These are phyloP conservation scores for Fraxinus baroniana DNA, from an alignment of 305 asterid species.

Conservation along the genomic window DNA sequence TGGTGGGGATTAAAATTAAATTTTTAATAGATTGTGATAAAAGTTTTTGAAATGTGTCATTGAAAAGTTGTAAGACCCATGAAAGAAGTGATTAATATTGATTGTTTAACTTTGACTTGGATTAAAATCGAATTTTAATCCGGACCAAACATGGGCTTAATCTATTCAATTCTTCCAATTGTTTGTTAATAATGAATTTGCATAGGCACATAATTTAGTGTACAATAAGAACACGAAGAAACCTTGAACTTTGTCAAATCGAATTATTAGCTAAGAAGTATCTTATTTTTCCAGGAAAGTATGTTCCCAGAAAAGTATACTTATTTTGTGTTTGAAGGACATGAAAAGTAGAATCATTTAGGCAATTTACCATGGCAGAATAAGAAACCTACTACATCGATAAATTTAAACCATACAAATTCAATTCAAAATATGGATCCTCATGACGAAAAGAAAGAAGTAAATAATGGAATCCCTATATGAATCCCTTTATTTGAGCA, in stretches of 20 bases:
- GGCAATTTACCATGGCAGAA: not conserved
- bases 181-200: not conserved
- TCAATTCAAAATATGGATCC: not conserved
- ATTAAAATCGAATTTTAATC: too few relatives aligned
- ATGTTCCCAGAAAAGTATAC: not conserved
- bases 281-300: not conserved
- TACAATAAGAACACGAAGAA: not conserved
- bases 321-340: not conserved
- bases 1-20: too few relatives aligned
- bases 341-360: not conserved
- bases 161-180: not conserved
- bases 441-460: not conserved
- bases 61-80: too few relatives aligned
- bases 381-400: not conserved
- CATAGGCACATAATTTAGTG: not conserved
- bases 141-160: too few relatives aligned
- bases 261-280: not conserved
- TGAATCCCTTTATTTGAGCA: slow-evolving; percentile 2
- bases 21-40: too few relatives aligned
- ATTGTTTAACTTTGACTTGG: too few relatives aligned
- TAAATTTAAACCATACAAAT: not conserved
- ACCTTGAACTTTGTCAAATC: not conserved
- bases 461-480: not conserved
- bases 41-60: too few relatives aligned
- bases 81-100: too few relatives aligned